A percentile compares a stretch with the other conserved stretches of the same genome.
These are phyloP conservation scores for Aureobasidium zeae DNA, from an alignment of 2,329 filamentous ascomycete species.

Conservation along the genomic window DNA sequence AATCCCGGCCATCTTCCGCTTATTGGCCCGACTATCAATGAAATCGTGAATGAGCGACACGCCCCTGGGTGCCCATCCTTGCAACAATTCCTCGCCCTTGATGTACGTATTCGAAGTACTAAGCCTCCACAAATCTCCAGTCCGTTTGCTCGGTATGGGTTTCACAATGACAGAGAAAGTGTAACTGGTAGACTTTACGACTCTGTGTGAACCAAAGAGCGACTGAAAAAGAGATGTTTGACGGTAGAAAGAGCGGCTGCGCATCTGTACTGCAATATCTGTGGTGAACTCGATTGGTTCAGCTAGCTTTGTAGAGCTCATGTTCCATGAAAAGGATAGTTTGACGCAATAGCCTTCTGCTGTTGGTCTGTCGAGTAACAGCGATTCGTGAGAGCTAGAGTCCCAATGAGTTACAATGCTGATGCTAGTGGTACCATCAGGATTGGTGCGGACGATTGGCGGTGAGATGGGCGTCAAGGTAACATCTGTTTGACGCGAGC, in stretches of 20 bases:
- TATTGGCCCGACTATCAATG: slow-evolving; percentile 63
- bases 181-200: slow-evolving; percentile 76
- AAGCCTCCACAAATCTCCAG: slow-evolving; percentile 91
- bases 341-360: slow-evolving; percentile 89
- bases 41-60: slow-evolving; percentile 88
- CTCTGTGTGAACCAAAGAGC: slow-evolving; percentile 73
- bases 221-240: slow-evolving; percentile 80
- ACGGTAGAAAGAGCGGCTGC: slow-evolving; percentile 73
- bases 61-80: slow-evolving; percentile 77
- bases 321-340: slow-evolving; percentile 77
- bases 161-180: slow-evolving; percentile 82
- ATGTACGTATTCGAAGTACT: slow-evolving; percentile 92
- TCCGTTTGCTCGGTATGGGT: slow-evolving; percentile 80
- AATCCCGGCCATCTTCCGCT: slow-evolving; percentile 66
- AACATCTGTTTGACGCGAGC: slow-evolving; percentile 62
- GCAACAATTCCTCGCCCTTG: slow-evolving; percentile 83
- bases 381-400: slow-evolving; percentile 80
- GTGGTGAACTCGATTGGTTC: slow-evolving; percentile 81
- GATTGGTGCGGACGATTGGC: slow-evolving; percentile 72
- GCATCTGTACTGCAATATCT: slow-evolving; percentile 71
- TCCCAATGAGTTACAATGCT: slow-evolving; percentile 93
- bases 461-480: slow-evolving; percentile 66
- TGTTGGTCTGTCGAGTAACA: slow-evolving; percentile 88
- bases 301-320: slow-evolving; percentile 72
- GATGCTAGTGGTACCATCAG: slow-evolving; percentile 81